Evolutionary conservation across 257 asterid genomes (phyloP).

Genomic region (Solanum bukasovii): DNA sequence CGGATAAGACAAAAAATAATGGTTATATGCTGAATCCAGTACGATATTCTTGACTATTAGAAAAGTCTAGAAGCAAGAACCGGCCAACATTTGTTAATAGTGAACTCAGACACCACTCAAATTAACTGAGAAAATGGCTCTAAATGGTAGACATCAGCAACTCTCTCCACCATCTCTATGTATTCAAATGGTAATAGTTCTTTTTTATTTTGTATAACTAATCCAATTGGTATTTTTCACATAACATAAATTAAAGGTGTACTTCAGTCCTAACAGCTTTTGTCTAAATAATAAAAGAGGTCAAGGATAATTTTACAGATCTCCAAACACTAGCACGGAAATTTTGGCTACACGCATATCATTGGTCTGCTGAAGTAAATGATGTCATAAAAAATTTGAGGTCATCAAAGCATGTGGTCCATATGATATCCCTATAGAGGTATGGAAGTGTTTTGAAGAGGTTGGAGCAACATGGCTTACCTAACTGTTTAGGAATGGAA

Average conservation of each 20-base stretch:
- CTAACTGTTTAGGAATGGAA: too few relatives aligned
- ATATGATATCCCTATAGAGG: background rate
- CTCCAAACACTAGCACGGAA: background rate
- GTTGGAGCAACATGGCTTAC: background rate
- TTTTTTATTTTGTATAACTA: background rate
- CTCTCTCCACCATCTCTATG: background rate
- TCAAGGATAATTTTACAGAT: background rate
- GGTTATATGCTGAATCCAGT: background rate
- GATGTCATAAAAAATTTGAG: background rate
- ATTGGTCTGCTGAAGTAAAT: background rate
- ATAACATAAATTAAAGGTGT: background rate
- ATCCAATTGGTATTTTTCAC: background rate
- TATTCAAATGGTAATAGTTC: background rate
- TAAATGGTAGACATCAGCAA: background rate
- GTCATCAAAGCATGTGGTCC: background rate
- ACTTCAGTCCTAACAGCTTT: background rate
- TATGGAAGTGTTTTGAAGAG: background rate
- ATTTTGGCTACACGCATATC: background rate
- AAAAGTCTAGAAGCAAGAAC: background rate
- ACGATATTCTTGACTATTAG: background rate
- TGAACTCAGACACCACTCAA: background rate
- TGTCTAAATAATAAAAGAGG: background rate
- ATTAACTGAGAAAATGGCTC: background rate
- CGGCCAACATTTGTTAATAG: background rate
- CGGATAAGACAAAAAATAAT: too few relatives aligned